Evolutionary conservation across 768 basidiomycete species (phyloP), one percentile per base, ranked within the genome.

Genomic region (Tulasnella sp.): DNA sequence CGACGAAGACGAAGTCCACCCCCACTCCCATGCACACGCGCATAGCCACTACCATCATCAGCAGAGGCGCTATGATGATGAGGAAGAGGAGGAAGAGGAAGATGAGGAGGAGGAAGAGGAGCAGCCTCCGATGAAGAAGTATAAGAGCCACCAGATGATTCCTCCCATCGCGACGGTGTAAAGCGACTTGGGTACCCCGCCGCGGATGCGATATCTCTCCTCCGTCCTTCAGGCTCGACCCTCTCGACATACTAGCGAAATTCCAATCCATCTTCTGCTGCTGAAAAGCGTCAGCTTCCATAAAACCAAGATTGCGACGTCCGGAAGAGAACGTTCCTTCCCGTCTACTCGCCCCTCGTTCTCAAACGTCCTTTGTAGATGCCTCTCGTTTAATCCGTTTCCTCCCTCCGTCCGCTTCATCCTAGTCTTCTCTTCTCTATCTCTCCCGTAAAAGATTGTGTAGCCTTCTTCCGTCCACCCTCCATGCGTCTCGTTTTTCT

Each of bases 61-160:
- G 62, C 35, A 72, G 17, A 29, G 52, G 4, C 29, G 32, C 8
- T 3, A 5, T 1, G 26, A 59, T 22, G 52, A 59, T 12, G 29
- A 59, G 5, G 59, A 72, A 62, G 70, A 67, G 6, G 74, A 73
- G 41, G 65, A 67, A 7, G 75, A 76, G 34, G 74, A 63, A 14
- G 74, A 73, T 7, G 72, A 69, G 35, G 73, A 63, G 2, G 40
- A 35, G 37, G 71, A 75, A 41, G 40, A 44, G 14, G 67, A 40
- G 39, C 47, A 72, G 52, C 74, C 75, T 14, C 75, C 74, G 17
- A 70, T 52, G 63, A 75, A 75, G 40, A 76, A 75, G 64, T 37
- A 67, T 26, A 75, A 76, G 62, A 73, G 29, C 19, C 67, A 69
- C 36, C 59, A 35, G 62, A 17, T 74, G 35, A 17, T 34, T 29